Percentiles rank a stretch among this genome's conserved stretches.
Evolutionary conservation across 345 rosid genomes (phyloP).

Genomic region (Fremontodendron californicum): DNA sequence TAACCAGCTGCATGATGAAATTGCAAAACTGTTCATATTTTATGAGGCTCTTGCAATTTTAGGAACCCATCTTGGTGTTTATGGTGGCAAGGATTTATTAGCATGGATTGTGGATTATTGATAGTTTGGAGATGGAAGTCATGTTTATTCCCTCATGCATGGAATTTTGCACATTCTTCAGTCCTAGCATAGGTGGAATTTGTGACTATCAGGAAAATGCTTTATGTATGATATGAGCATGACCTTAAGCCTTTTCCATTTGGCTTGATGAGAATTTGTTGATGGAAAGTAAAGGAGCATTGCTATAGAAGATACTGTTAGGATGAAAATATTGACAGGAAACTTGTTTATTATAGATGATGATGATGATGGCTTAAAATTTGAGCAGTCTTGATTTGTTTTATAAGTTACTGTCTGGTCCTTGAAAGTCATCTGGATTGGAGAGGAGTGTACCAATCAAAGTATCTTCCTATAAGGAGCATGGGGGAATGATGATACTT

Average conservation of each 20-base stretch:
- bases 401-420: background rate
- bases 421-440: background rate
- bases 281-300: background rate
- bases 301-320: background rate
- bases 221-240: background rate
- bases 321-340: background rate
- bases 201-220: background rate
- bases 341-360: background rate
- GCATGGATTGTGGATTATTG: background rate
- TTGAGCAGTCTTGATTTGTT: background rate
- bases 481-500: background rate
- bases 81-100: background rate
- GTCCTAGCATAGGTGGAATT: background rate
- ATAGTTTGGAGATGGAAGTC: background rate
- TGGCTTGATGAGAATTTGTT: background rate
- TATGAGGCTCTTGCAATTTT: background rate
- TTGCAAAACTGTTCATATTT: background rate
- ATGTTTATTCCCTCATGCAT: background rate
- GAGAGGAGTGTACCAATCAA: background rate
- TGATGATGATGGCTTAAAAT: background rate
- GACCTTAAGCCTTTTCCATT: background rate
- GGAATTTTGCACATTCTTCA: background rate
- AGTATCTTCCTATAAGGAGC: background rate
- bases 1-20: constrained; percentile 3
- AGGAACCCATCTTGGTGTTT: background rate